Evolutionary conservation across 495 filamentous ascomycete species (phyloP).

Genomic region (Penicillium canescens): DNA sequence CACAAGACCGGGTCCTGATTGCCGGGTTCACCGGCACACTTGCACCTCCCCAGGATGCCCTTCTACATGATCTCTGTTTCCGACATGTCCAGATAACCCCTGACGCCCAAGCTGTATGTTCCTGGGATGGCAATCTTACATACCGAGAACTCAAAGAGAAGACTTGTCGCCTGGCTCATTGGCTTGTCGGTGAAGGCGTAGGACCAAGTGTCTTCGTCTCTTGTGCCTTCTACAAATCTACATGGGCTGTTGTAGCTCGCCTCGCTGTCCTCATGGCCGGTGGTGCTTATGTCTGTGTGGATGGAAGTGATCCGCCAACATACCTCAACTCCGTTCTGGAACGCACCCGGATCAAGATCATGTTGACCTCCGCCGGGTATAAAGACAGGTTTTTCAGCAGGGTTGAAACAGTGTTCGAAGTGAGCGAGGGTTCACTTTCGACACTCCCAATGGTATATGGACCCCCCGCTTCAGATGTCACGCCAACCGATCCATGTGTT

Average conservation of each 20-base stretch:
- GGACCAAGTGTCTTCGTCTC: slow-evolving; percentile 26
- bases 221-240: slow-evolving; percentile 31
- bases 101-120: slow-evolving; percentile 16
- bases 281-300: slow-evolving; percentile 51
- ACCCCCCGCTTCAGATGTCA: slow-evolving; percentile 5
- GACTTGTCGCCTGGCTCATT: slow-evolving; percentile 19
- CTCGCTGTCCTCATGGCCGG: slow-evolving; percentile 36
- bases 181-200: slow-evolving; percentile 26
- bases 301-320: slow-evolving; percentile 45
- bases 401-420: slow-evolving; percentile 10
- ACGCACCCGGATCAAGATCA: slow-evolving; percentile 15
- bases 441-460: background rate
- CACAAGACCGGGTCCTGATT: slow-evolving; percentile 11
- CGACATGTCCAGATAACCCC: slow-evolving; percentile 12
- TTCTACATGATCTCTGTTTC: slow-evolving; percentile 18
- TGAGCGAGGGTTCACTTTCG: slow-evolving; percentile 11
- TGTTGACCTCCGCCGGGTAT: slow-evolving; percentile 18
- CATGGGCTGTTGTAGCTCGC: slow-evolving; percentile 30
- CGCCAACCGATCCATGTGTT: slow-evolving; percentile 18
- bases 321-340: slow-evolving; percentile 20
- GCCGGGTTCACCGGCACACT: slow-evolving; percentile 6
- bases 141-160: slow-evolving; percentile 30
- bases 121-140: slow-evolving; percentile 36
- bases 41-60: slow-evolving; percentile 10
- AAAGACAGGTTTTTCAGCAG: slow-evolving; percentile 5